phyloP scores from a whole-genome alignment of 1,284 basidiomycete species.

The Papiliotrema laurentii region DNA sequence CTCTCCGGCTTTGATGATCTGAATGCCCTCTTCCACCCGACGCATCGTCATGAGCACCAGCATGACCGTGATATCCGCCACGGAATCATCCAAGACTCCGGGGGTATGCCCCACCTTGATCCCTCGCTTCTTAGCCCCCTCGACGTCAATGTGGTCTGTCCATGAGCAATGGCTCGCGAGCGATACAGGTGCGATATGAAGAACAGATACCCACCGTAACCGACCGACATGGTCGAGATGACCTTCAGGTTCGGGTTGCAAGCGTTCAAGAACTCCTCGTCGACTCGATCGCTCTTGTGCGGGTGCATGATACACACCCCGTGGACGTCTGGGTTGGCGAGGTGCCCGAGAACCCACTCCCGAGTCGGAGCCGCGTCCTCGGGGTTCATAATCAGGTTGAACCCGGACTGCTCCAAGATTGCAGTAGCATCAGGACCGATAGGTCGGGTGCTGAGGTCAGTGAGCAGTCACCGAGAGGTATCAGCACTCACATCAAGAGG shows the following conservation, averaged over 20 bases:
- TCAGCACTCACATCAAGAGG: conserved; percentile 24
- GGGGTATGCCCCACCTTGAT: conserved; percentile 87
- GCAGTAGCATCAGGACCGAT: conserved; percentile 69
- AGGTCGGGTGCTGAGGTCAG: conserved; percentile 43
- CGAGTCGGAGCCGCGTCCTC: conserved; percentile 62
- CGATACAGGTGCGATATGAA: not conserved
- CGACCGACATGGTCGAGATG: conserved; percentile 81
- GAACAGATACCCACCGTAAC: conserved; percentile 62
- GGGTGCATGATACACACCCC: conserved; percentile 38
- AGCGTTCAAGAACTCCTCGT: conserved; percentile 66
- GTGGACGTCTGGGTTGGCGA: conserved; percentile 61
- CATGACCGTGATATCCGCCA: conserved; percentile 83
- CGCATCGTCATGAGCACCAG: conserved; percentile 85
- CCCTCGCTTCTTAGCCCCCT: conserved; percentile 59
- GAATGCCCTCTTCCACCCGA: conserved; percentile 62
- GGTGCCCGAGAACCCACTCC: conserved; percentile 73
- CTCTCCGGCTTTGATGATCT: conserved; percentile 63
- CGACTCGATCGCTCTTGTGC: conserved; percentile 52
- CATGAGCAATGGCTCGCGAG: not conserved
- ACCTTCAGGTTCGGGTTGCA: conserved; percentile 60
- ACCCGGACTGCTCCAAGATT: conserved; percentile 50
- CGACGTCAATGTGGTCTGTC: conserved; percentile 74
- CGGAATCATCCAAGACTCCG: conserved; percentile 76
- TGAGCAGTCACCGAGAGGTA: not conserved
- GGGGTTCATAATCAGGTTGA: conserved; percentile 60